Conservation (phyloP, 805 yeast genomes). For the Torulaspora indica region DNA sequence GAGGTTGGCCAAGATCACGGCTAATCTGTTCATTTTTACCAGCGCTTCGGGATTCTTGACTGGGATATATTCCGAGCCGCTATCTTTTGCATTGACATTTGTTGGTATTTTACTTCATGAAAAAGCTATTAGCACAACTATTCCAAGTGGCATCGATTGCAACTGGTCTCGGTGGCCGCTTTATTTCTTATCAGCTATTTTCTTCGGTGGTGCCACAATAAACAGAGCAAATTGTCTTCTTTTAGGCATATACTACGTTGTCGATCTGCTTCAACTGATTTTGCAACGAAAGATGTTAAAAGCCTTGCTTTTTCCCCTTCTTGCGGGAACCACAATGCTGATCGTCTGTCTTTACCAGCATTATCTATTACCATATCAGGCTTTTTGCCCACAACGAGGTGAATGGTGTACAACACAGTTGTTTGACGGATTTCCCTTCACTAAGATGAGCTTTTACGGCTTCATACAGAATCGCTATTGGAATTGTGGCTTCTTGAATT, state of each 20-base stretch:
- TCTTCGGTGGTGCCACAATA: conserved; percentile 53
- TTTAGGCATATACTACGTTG: conserved; percentile 61
- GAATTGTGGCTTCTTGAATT: conserved; percentile 74
- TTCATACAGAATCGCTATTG: conserved; percentile 80
- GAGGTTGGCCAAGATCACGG: conserved; percentile 35
- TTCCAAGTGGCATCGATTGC: conserved; percentile 15
- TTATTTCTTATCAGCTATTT: conserved; percentile 26
- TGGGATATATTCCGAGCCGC: conserved; percentile 71
- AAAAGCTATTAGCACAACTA: conserved; percentile 20
- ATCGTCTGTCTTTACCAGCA: conserved; percentile 40
- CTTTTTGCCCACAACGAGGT: conserved; percentile 65
- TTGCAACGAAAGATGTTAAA: conserved; percentile 15
- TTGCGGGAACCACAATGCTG: conserved; percentile 56
- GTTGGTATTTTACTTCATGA: conserved; percentile 52
- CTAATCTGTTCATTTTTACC: conserved; percentile 52
- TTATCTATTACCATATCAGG: conserved; percentile 49
- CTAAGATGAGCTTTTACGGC: conserved; percentile 46
- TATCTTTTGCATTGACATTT: conserved; percentile 58
- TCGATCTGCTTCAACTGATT: conserved; percentile 44
- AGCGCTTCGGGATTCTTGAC: conserved; percentile 79
- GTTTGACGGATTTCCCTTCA: conserved; percentile 35
- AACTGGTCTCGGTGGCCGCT: conserved; percentile 16
- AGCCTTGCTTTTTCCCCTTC: conserved; percentile 35
- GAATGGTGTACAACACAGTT: conserved; percentile 67
- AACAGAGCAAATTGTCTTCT: conserved; percentile 74